Evolutionary conservation across 345 rosid species (phyloP).

Genomic region (Eucalyptus dawsonii): DNA sequence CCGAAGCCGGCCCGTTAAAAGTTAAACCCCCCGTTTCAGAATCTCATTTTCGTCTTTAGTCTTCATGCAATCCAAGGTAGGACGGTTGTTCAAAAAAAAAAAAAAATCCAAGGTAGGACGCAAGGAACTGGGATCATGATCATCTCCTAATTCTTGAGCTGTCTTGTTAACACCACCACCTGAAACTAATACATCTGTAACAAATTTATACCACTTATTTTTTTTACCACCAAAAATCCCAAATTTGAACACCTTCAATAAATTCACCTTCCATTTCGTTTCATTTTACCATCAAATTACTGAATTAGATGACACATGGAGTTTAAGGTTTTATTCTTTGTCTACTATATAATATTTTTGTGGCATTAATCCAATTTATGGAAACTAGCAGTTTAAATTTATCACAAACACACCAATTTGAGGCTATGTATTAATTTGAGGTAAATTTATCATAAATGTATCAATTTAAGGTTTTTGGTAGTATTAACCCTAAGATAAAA

Average conservation of each 20-base stretch:
- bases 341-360: no score
- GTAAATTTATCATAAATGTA: accelerated
- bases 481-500: neutral
- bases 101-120: neutral
- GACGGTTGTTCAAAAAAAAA: no score
- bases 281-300: no score
- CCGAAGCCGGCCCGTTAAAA: neutral
- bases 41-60: neutral
- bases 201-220: accelerated
- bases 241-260: accelerated
- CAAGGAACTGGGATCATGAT: neutral
- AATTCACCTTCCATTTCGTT: accelerated
- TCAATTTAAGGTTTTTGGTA: accelerated
- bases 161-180: no score
- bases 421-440: accelerated
- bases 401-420: accelerated
- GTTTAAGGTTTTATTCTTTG: no score
- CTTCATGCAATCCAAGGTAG: neutral
- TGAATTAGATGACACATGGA: no score
- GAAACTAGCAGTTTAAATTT: no score
- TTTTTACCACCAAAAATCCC: accelerated
- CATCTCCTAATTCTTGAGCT: neutral
- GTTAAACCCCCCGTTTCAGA: neutral
- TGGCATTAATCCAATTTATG: neutral
- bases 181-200: accelerated